phyloP scores from a whole-genome alignment of 768 basidiomycete species.

The Amanita brunnescens region DNA sequence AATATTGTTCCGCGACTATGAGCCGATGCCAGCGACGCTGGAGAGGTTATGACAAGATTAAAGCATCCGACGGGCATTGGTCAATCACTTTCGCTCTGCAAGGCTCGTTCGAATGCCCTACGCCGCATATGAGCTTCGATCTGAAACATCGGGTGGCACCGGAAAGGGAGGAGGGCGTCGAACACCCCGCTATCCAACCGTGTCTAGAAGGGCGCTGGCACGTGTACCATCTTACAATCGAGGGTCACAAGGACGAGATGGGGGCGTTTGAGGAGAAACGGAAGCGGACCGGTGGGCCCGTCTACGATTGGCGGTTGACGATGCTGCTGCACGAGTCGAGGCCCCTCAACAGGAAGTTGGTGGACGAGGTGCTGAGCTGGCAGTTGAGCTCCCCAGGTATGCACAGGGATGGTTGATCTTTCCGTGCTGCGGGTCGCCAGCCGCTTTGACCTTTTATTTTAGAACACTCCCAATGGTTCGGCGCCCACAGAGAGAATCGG shows the following conservation, averaged over 20 bases:
- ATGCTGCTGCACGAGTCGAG: slow-evolving; percentile 4
- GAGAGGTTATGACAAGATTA: neutral
- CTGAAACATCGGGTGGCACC: neutral
- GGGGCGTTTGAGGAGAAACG: neutral
- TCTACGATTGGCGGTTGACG: slow-evolving; percentile 3
- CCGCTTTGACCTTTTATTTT: neutral
- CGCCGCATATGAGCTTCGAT: slow-evolving; percentile 3
- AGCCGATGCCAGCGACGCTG: neutral
- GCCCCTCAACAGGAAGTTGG: neutral
- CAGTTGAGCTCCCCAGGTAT: slow-evolving; percentile 3
- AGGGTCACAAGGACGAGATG: slow-evolving; percentile 2
- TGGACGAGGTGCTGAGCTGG: slow-evolving; percentile 1
- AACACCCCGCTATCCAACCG: neutral
- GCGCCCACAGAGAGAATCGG: neutral
- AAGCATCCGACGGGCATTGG: slow-evolving; percentile 1
- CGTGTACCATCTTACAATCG: slow-evolving; percentile 1
- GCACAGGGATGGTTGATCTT: neutral
- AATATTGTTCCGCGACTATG: too few species aligned
- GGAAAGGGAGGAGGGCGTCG: neutral
- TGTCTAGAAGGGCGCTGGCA: slow-evolving; percentile 4
- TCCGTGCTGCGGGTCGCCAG: neutral
- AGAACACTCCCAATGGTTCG: slow-evolving; percentile 6
- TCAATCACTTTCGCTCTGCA: slow-evolving; percentile 3
- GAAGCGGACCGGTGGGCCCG: neutral
- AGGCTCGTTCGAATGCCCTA: slow-evolving; percentile 5